Evolutionary conservation across 805 yeast genomes (phyloP), one percentile per base, ranked within the genome.

Genomic region (Saccharomycopsis selenospora): DNA sequence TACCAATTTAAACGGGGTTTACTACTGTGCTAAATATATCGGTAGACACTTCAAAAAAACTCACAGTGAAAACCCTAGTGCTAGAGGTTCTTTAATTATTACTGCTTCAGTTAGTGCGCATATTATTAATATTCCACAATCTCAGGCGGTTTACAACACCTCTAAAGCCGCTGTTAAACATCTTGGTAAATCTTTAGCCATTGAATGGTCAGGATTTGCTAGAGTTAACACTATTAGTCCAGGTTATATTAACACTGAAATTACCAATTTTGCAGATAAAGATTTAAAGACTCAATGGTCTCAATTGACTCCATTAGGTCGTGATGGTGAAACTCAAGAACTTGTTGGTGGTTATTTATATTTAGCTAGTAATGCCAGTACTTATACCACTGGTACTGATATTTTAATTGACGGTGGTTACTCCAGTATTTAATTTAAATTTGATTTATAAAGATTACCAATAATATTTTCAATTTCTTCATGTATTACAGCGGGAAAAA

Each of bases 91-190:
- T 1, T 71, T 89, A 57, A 79, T 88, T 57, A 73, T 85, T 65
- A 88, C 96, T 3, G 89, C 95, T 3, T 85, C 95, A 36, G 88
- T 88, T 85, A 83, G 93, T 24, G 96, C 86, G 13, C 88, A 82
- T 67, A 81, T 89, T 58, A 93, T 80, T 58, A 88, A 88, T 65
- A 77, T 80, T 53, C 96, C 96, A 22, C 93, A 89, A 65, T 71
- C 79, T 61, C 96, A 88, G 68, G 84, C 95, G 11, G 79, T 84
- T 36, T 87, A 87, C 70, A 87, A 87, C 60, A 86, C 88, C 13
- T 85, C 89, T 57, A 88, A 87, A 71, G 95, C 95, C 36, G 95
- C 80, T 10, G 80, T 85, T 24, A 62, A 81, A 55, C 95, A 88
- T 61, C 72, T 87, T 57, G 77, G 83, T 29, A 81, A 72, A 63